These are phyloP conservation scores for Mallotus nudiflorus DNA, from an alignment of 345 rosid species.

Conservation along the genomic window DNA sequence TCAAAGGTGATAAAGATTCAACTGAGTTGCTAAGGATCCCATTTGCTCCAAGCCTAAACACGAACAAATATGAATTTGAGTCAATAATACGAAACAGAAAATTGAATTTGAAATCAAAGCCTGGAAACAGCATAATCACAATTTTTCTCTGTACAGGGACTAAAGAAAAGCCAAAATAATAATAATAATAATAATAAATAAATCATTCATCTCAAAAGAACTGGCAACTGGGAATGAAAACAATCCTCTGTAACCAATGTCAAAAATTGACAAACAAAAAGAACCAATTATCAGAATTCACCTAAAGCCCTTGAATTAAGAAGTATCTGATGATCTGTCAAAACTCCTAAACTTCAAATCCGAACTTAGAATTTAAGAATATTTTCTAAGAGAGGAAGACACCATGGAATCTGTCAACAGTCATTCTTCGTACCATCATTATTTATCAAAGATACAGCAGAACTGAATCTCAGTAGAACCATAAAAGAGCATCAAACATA, in stretches of 20 bases:
- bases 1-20: slow-evolving; percentile 62
- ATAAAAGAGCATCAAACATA: slow-evolving; percentile 5
- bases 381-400: slow-evolving; percentile 9
- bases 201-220: background rate
- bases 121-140: background rate
- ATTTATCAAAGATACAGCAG: background rate
- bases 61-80: slow-evolving; percentile 4
- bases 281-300: slow-evolving; percentile 6
- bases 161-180: background rate
- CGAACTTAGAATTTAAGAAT: slow-evolving; percentile 17
- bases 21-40: slow-evolving; percentile 55
- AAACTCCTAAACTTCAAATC: slow-evolving; percentile 3
- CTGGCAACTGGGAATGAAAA: background rate
- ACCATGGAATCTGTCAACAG: slow-evolving; percentile 25
- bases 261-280: background rate
- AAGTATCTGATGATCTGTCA: slow-evolving; percentile 13
- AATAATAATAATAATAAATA: no score
- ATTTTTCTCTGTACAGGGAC: background rate
- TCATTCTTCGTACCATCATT: background rate
- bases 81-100: no score
- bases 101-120: background rate
- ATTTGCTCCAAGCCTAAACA: slow-evolving; percentile 54
- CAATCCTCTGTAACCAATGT: background rate
- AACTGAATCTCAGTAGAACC: background rate
- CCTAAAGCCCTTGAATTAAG: slow-evolving; percentile 9